Conservation (phyloP, 164 flowering plant species). For the Aristolochia fimbriata region DNA sequence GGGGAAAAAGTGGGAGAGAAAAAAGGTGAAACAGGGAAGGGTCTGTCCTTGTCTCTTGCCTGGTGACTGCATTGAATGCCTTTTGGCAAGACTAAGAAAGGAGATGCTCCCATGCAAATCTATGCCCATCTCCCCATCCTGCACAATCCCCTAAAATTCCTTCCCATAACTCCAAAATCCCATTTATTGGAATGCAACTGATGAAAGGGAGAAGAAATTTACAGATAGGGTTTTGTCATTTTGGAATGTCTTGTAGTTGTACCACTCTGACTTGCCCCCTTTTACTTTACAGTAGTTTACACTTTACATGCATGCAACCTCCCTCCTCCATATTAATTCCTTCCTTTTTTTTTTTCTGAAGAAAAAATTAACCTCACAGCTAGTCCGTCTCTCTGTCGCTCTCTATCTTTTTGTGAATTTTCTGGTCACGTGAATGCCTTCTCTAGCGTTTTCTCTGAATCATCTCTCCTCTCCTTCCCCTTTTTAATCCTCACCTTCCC, state of each 20-base stretch:
- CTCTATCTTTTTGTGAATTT: conserved; percentile 14
- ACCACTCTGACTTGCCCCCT: conserved; percentile 29
- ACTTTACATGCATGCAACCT: conserved; percentile 14
- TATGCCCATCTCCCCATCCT: conserved; percentile 12
- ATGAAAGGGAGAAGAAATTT: conserved; percentile 11
- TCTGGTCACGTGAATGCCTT: conserved; percentile 42
- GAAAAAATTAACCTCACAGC: too few relatives aligned
- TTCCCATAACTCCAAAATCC: conserved; percentile 7
- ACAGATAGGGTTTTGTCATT: conserved; percentile 43
- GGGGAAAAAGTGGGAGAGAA: neutral
- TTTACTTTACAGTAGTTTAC: too few relatives aligned
- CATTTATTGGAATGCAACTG: conserved; percentile 2
- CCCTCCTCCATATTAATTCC: neutral
- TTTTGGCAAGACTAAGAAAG: conserved; percentile 30
- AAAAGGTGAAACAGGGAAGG: conserved; percentile 2
- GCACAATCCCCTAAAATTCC: conserved; percentile 17
- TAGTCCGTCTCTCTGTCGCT: too few relatives aligned
- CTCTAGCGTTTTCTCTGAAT: conserved; percentile 1
- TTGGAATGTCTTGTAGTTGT: conserved; percentile 31
- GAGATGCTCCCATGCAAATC: conserved; percentile 24
- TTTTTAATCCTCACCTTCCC: conserved; percentile 4
- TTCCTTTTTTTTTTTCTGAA: neutral
- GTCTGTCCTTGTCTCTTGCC: conserved; percentile 17
- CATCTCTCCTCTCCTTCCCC: conserved; percentile 1
- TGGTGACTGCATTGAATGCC: conserved; percentile 22